These are phyloP conservation scores for Actinomucor elegans DNA, from an alignment of 371 early-diverging fungal genomes.

Conservation along the genomic window DNA sequence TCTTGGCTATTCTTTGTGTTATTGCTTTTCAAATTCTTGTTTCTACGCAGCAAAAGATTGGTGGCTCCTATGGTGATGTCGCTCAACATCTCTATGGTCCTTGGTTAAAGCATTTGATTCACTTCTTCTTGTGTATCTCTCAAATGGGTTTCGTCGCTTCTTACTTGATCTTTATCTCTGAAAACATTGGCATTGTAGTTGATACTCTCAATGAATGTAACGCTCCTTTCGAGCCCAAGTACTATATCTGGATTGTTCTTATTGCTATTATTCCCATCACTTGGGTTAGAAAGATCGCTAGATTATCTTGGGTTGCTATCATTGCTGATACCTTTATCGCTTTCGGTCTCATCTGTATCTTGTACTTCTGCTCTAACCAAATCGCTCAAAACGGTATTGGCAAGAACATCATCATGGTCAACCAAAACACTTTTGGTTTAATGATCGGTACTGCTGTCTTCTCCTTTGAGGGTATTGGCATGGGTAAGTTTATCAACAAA, in stretches of 20 bases:
- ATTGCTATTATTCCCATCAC: constrained; percentile 76
- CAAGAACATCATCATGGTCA: constrained; percentile 46
- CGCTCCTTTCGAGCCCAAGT: constrained; percentile 45
- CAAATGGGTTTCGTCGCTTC: constrained; percentile 84
- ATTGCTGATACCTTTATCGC: constrained; percentile 83
- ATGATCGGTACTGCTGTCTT: constrained; percentile 87
- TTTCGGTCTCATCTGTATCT: constrained; percentile 70
- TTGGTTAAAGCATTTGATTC: constrained; percentile 60
- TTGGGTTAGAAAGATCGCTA: constrained; percentile 76
- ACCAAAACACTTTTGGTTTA: constrained; percentile 57
- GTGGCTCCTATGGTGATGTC: constrained; percentile 81
- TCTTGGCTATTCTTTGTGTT: constrained; percentile 32
- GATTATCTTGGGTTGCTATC: constrained; percentile 68
- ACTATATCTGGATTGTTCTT: constrained; percentile 71
- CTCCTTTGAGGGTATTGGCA: constrained; percentile 80
- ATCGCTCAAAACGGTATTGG: constrained; percentile 57
- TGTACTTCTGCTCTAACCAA: constrained; percentile 59
- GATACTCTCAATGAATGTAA: constrained; percentile 61
- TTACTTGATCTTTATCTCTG: constrained; percentile 83
- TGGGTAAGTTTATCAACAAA: too few relatives aligned
- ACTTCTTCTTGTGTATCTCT: constrained; percentile 69
- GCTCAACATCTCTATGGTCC: constrained; percentile 71
- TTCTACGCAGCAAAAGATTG: constrained; percentile 37
- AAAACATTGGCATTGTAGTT: constrained; percentile 71
- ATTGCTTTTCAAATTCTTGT: constrained; percentile 36